Evolutionary conservation across 495 filamentous ascomycete genomes (phyloP), one percentile per base, ranked within the genome.

Genomic region (Hypoxylon fragiforme): DNA sequence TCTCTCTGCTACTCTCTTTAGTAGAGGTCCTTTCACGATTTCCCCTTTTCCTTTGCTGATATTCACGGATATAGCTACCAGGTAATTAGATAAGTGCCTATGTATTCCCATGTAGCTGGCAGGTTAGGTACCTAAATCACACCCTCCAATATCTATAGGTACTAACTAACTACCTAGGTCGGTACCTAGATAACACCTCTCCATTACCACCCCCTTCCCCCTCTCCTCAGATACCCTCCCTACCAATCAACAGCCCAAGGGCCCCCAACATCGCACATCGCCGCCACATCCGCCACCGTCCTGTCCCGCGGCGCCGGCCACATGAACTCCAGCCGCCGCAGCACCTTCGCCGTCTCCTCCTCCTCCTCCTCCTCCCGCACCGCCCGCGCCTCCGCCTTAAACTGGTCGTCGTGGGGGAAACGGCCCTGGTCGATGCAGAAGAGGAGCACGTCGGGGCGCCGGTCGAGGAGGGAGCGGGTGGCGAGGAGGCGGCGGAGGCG

Each of bases 361-460:
- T 51, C 14, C 8, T 42, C n/a, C 1, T 51, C 12, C 12, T 30
- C 24, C 13, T 19, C 19, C 15, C 20, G 11, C 6, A 36, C 35
- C 34, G 13, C 16, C 22, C 34, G 18, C 4, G 49, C 39, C 13
- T 53, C 50, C 13, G 18, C 40, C 9, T 19, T 41, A 18, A 47
- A 55, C n/a, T 14, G 24, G 9, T 35, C 13, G 34, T 47, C 37
- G 35, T 48, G 48, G 20, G 46, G 43, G 11, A 55, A 48, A 6
- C 44, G 36, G 22, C 46, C 36, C 11, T 14, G 36, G 1, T 30
- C 37, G 3, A 41, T 35, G 18, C 43, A 34, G 21, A 47, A 55
- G 2, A 15, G 36, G 3, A 48, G 28, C n/a, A 55, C 51, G n/a
- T 47, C 44, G 13, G 43, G 30, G 4, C 47, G 37, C 16, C 21